Base-by-base conservation (phyloP, 2,329 filamentous ascomycete species). In the Hypoxylon sp. region DNA sequence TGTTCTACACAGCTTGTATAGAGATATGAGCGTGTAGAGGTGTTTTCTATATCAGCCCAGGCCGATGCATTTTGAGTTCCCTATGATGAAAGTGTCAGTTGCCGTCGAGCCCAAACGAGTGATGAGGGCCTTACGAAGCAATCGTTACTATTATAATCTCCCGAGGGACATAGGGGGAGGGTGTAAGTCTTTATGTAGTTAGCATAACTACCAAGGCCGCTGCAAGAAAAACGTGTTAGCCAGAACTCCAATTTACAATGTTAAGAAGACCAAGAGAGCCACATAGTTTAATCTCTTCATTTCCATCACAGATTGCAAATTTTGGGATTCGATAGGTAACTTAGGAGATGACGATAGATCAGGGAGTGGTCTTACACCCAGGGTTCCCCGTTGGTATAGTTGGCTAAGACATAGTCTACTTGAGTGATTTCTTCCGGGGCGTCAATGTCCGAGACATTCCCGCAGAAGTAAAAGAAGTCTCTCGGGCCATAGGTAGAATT, bases 391-490 rank as follows among this genome's bases (percentile, higher is more conserved):
- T 81, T 72, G 0, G 85, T 85, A 73, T 86, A 86, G 9, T 84
- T 80, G 9, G 84, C 77, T 13, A 87, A 75, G 6, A 76, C 77
- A 46, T 80, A 80, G 67, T 87, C 85, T 37, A 85, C 74, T 2
- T 78, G 76, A 1, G 81, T 81, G 59, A 85, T 79, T 47, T 80
- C 80, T 26, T 76, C 78, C 0, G 84, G 81, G 0, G 84, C 78
- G 53, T 83, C 74, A 33, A 81, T 74, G 62, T 86, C 80, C 1
- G 85, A 85, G 48, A 87, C 80, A 59, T 86, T 87, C 8, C 77
- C 79, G 74, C 85, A 87, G 76, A 87, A 87, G 48, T 81, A 70
- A 75, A 82, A 87, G 73, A 87, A 87, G 71, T 87, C 83, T 3
- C 81, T 73, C 1, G 78, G 78, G 44, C 79, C 80, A 62, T 82